phyloP scores from a whole-genome alignment of 1,139 yeast genomes.

The Geotrichum reessii region DNA sequence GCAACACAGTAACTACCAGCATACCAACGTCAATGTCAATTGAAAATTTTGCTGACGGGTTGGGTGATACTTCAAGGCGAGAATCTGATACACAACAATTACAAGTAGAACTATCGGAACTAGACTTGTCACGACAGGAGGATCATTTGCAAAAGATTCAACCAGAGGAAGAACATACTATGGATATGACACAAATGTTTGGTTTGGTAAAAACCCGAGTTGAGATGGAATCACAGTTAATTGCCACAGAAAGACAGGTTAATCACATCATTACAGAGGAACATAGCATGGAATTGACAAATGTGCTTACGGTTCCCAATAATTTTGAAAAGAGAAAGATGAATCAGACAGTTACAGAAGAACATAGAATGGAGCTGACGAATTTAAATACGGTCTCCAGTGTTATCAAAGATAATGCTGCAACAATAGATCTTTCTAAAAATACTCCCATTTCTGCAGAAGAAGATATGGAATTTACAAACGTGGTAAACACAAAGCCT shows the following conservation, averaged over 20 bases:
- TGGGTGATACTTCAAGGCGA: slow-evolving; percentile 7
- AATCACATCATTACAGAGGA: background rate
- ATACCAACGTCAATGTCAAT: slow-evolving; percentile 1
- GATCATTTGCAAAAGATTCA: background rate
- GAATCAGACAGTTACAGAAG: background rate
- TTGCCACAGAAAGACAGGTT: background rate
- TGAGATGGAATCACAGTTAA: slow-evolving; percentile 4
- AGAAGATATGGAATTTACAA: slow-evolving; percentile 9
- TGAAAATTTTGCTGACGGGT: slow-evolving; percentile 10
- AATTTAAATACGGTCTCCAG: background rate
- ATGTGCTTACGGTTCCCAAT: background rate
- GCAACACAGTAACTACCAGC: background rate
- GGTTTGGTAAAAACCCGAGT: slow-evolving; percentile 12
- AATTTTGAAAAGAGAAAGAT: no score
- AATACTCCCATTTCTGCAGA: background rate
- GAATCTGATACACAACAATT: background rate
- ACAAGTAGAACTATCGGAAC: slow-evolving; percentile 1
- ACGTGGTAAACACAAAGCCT: background rate
- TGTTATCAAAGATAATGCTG: slow-evolving; percentile 1
- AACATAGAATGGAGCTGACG: slow-evolving; percentile 2
- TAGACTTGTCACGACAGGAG: slow-evolving; percentile 3
- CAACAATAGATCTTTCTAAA: slow-evolving; percentile 9
- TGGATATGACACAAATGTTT: slow-evolving; percentile 24
- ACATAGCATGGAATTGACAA: slow-evolving; percentile 3
- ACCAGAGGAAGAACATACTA: slow-evolving; percentile 21